Base-by-base conservation (phyloP, 2,329 filamentous ascomycete species). In the Aspergillus caelatus region DNA sequence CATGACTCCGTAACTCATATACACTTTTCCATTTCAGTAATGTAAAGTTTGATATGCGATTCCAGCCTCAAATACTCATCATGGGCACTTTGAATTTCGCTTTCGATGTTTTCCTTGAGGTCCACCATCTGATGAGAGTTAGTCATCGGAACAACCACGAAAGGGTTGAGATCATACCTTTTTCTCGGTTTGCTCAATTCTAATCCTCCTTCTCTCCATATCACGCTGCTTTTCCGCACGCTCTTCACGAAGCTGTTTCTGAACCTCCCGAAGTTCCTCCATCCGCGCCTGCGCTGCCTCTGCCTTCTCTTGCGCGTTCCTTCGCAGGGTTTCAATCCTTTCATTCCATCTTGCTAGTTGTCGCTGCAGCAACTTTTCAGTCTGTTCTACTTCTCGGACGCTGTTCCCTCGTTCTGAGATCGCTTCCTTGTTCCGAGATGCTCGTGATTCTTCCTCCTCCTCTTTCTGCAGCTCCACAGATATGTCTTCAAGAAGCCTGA, bases 11-110 rank as follows among this genome's bases (percentile, higher is more conserved):
- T 54, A 56, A n/a, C 63, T 77, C 72, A 81, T 65, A 95, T 87
- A 62, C 89, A 90, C 80, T 97, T 94, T 80, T 98, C 95, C 94
- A 99, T 97, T 84, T 99, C 95, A 5, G 92, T 96, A 74, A 99
- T 96, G 82, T 99, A 99, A 66, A 98, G 84, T 80, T 94, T 94
- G 78, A 99, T 96, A 76, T 99, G 95, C 43, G 93, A 90, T 78
- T 98, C 94, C 88, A 99, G 91, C 87, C 97, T 97, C 75, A 96
- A 86, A 79, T 97, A 99, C 82, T 98, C 93, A 69, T 96, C 94
- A 71, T 96, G 89, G 1, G 95, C 93, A 61, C 87, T 88, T 75
- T 95, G 92, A 10, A 98, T 90, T 79, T 99, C 95, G 65, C 90
- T 94, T 75, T 98, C 94, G 67, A 99, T 97, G 72, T 95, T 96